Base-by-base conservation (phyloP, 179 eudicot genomes). In the Vitellaria paradoxa region DNA sequence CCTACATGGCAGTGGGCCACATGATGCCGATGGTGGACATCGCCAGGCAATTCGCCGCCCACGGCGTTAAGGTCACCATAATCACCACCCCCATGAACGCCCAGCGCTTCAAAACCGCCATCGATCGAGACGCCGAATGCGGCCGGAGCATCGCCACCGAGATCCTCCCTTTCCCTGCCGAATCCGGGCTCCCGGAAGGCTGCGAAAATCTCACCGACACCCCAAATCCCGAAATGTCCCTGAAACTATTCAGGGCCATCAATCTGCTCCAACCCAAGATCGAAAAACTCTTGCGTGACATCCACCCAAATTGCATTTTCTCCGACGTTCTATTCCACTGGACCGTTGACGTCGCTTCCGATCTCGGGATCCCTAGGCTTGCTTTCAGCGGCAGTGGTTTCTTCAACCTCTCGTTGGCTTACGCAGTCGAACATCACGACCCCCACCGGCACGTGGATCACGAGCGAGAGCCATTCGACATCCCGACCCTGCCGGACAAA, bases 11-110 rank as follows among this genome's bases (percentile, higher is more conserved):
- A 0, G 76, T 77, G 42, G 82, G 88, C 68, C 86, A 85, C 81
- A 76, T 85, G 82, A 85, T 85, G 53, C 86, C 88, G 24, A 81
- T 77, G 61, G 71, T 85, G 47, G 82, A 85, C 86, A 75, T 73
- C 0, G 88, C 86, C 20, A 50, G 74, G 14, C 82, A 80, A 50
- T 85, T 85, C 8, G 65, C 83, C 2, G n/a, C 82, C 21, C 76
- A 68, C 23, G 40, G 60, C 2, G 81, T 79, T 13, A 74, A 72
- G 1, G 70, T 77, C 24, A 85, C 86, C 80, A 72, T 85, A 12
- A 74, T 83, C 77, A 83, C 86, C 76, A 85, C 88, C 52, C 76
- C 79, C 14, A 42, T 17, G 13, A 83, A 85, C 42, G 67, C 86
- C 26, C 63, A 18, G 12, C 62, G 69, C 67, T 83, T 83, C 77